Evolutionary conservation across 345 rosid genomes (phyloP).

Genomic region (Laguncularia racemosa): DNA sequence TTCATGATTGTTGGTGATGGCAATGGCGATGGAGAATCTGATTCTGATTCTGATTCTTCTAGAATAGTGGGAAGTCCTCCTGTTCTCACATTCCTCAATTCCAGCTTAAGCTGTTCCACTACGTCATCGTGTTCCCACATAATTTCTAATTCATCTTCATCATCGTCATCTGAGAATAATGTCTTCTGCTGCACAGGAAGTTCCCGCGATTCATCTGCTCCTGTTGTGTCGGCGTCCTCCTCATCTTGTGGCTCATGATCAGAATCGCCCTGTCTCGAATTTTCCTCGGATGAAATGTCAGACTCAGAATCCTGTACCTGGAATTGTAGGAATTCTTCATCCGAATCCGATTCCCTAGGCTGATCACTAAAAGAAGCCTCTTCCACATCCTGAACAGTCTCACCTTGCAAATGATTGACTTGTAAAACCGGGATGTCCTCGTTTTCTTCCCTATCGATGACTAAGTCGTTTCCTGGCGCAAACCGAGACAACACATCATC

Average conservation of each 20-base stretch:
- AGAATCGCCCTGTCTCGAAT: conserved; percentile 5
- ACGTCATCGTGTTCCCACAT: conserved; percentile 45
- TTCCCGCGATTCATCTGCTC: not conserved
- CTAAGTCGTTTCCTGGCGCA: not conserved
- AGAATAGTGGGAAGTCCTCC: conserved; percentile 77
- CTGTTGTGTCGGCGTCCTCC: not conserved
- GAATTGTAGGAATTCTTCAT: conserved; percentile 47
- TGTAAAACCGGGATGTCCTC: not conserved
- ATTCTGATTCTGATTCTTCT: conserved; percentile 57
- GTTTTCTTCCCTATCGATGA: not conserved
- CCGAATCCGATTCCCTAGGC: conserved; percentile 8
- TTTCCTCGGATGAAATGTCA: conserved; percentile 4
- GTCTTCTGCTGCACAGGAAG: conserved; percentile 1
- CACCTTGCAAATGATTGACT: not conserved
- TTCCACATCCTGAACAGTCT: not conserved
- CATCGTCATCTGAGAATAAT: conserved; percentile 11
- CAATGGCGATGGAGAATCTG: conserved; percentile 1
- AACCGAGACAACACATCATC: too few species aligned
- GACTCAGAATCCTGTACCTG: conserved; percentile 14
- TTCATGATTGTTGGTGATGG: conserved; percentile 16
- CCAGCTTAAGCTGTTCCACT: conserved; percentile 56
- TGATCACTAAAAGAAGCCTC: not conserved
- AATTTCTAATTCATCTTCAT: conserved; percentile 24
- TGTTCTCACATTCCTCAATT: conserved; percentile 48
- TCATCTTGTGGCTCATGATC: conserved; percentile 8